phyloP scores from a whole-genome alignment of 495 filamentous ascomycete genomes.

The Talaromyces trachyspermus region DNA sequence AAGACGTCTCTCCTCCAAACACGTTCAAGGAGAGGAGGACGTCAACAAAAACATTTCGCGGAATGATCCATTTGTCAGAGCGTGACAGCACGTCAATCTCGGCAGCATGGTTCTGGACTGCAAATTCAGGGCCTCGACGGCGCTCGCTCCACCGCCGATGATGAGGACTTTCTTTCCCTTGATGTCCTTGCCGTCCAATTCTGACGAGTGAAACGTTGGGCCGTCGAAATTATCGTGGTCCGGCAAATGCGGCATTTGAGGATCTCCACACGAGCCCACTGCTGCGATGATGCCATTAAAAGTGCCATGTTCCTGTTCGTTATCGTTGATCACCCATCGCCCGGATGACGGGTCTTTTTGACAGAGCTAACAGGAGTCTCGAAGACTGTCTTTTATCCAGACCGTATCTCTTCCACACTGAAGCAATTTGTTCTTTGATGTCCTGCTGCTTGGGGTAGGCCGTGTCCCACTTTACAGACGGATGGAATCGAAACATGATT shows the following conservation, averaged over 20 bases:
- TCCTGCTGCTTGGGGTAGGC: conserved; percentile 70
- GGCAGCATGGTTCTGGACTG: conserved; percentile 53
- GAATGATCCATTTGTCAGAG: conserved; percentile 86
- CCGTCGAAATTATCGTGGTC: conserved; percentile 62
- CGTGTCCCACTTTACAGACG: conserved; percentile 61
- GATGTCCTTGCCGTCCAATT: conserved; percentile 61
- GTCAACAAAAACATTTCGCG: conserved; percentile 68
- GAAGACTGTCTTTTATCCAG: conserved; percentile 67
- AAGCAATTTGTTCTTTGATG: conserved; percentile 61
- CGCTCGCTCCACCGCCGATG: conserved; percentile 73
- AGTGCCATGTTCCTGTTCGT: conserved; percentile 55
- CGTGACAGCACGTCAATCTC: conserved; percentile 68
- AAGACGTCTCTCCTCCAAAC: conserved; percentile 64
- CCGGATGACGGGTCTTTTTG: conserved; percentile 59
- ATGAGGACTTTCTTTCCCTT: conserved; percentile 66
- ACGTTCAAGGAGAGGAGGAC: conserved; percentile 68
- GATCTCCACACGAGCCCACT: conserved; percentile 71
- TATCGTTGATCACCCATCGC: conserved; percentile 76
- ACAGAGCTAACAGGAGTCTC: conserved; percentile 59
- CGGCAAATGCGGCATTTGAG: conserved; percentile 61
- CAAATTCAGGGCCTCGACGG: conserved; percentile 79
- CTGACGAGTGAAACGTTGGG: conserved; percentile 63
- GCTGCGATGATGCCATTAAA: conserved; percentile 76
- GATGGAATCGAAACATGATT: conserved; percentile 84
- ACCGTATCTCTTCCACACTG: conserved; percentile 70